Conservation (phyloP, 352 stramenopile genomes). For the Phytophthora sp. region DNA sequence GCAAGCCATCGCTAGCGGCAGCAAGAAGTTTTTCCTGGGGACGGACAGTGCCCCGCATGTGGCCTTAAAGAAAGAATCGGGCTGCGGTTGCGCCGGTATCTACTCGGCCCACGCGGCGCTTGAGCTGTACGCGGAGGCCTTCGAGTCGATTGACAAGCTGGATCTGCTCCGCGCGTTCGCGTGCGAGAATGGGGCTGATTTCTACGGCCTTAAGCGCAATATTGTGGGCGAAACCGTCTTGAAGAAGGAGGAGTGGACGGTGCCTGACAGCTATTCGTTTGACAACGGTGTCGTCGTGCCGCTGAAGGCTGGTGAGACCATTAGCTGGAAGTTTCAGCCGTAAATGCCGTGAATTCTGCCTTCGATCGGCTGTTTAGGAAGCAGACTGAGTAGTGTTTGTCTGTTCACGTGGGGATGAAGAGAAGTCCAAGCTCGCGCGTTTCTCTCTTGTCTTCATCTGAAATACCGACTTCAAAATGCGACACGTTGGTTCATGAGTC, state of each 20-base stretch:
- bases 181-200: conserved; percentile 94
- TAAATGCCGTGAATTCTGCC: conserved; percentile 4
- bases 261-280: conserved; percentile 93
- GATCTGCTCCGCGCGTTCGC: conserved; percentile 96
- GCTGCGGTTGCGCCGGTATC: conserved; percentile 94
- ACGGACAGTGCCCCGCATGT: conserved; percentile 98
- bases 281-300: conserved; percentile 89
- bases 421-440: conserved; percentile 49
- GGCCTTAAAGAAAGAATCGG: conserved; percentile 91
- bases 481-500: conserved; percentile 42
- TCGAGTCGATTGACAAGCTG: conserved; percentile 93
- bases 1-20: conserved; percentile 90
- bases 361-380: conserved; percentile 15
- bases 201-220: conserved; percentile 97
- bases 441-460: conserved; percentile 68
- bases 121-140: conserved; percentile 98
- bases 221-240: conserved; percentile 81
- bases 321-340: conserved; percentile 88
- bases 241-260: conserved; percentile 89
- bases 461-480: conserved; percentile 69
- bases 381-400: conserved; percentile 23
- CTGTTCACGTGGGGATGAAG: conserved; percentile 25
- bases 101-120: conserved; percentile 97
- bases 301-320: conserved; percentile 92
- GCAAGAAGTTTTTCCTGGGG: conserved; percentile 97